phyloP scores from a whole-genome alignment of 176 grass and related monocot genomes.

The Neostapfia colusana region DNA sequence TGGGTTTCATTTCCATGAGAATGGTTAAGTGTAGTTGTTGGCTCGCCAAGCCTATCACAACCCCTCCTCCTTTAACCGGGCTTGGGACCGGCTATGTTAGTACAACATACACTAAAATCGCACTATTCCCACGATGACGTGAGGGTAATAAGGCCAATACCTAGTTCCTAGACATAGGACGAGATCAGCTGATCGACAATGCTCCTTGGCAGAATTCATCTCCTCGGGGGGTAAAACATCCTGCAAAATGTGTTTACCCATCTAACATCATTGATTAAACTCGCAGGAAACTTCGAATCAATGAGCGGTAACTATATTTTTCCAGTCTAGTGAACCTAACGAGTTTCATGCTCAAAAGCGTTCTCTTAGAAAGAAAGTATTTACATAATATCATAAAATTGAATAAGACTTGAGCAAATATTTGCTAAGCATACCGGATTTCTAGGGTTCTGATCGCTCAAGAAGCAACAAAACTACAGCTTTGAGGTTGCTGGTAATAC shows the following conservation, averaged over 20 bases:
- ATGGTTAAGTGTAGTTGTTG: too few relatives aligned
- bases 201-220: constrained; percentile 79
- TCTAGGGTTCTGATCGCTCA: neutral
- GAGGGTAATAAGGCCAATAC: constrained; percentile 44
- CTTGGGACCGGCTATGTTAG: too few relatives aligned
- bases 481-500: too few relatives aligned
- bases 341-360: neutral
- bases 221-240: constrained; percentile 89
- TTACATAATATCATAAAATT: neutral
- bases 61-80: too few relatives aligned
- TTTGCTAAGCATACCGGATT: neutral
- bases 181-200: constrained; percentile 82
- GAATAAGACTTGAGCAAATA: neutral
- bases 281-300: constrained; percentile 9
- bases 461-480: neutral
- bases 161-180: constrained; percentile 96
- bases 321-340: neutral
- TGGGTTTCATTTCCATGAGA: too few relatives aligned
- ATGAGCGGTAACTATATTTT: neutral
- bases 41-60: too few relatives aligned
- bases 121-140: constrained; percentile 11
- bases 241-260: constrained; percentile 49
- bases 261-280: constrained; percentile 21
- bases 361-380: neutral
- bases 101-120: too few relatives aligned